These are phyloP conservation scores for Sarocladium strictum DNA, from an alignment of 2,329 filamentous ascomycete species.

Conservation along the genomic window DNA sequence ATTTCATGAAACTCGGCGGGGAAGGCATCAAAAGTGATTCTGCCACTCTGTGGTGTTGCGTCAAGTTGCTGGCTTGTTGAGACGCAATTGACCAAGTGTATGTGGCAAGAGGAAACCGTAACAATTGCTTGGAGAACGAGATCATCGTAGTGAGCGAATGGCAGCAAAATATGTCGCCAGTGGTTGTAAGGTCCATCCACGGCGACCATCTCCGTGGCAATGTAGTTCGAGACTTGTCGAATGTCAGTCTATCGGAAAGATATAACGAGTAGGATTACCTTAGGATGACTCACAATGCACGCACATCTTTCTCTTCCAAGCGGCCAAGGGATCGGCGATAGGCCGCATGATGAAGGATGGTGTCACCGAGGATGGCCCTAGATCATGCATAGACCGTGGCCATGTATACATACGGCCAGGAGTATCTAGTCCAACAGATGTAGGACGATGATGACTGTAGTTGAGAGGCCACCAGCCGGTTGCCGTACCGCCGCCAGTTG, in stretches of 20 bases:
- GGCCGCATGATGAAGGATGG: background rate
- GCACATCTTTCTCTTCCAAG: slow-evolving; percentile 6
- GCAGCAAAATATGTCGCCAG: slow-evolving; percentile 17
- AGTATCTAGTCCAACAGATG: too few relatives aligned
- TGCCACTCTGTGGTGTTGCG: background rate
- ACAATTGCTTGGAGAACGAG: slow-evolving; percentile 13
- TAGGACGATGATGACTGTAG: too few relatives aligned
- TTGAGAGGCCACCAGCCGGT: too few relatives aligned
- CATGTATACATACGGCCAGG: too few relatives aligned
- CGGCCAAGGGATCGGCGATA: background rate
- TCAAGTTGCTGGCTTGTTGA: background rate
- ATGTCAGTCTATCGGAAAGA: background rate
- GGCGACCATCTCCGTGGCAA: slow-evolving; percentile 17
- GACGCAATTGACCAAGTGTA: background rate
- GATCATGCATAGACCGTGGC: too few relatives aligned
- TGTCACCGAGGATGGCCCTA: background rate
- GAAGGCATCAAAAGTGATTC: background rate
- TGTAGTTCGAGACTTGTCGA: slow-evolving; percentile 14
- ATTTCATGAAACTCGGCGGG: background rate
- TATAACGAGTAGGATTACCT: background rate
- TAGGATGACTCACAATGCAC: background rate
- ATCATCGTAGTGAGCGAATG: slow-evolving; percentile 14
- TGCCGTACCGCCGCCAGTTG: too few relatives aligned
- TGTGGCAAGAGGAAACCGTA: slow-evolving; percentile 12
- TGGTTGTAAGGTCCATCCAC: slow-evolving; percentile 18